Evolutionary conservation across 805 yeast genomes (phyloP).

Genomic region (Dipodascopsis tothii): DNA sequence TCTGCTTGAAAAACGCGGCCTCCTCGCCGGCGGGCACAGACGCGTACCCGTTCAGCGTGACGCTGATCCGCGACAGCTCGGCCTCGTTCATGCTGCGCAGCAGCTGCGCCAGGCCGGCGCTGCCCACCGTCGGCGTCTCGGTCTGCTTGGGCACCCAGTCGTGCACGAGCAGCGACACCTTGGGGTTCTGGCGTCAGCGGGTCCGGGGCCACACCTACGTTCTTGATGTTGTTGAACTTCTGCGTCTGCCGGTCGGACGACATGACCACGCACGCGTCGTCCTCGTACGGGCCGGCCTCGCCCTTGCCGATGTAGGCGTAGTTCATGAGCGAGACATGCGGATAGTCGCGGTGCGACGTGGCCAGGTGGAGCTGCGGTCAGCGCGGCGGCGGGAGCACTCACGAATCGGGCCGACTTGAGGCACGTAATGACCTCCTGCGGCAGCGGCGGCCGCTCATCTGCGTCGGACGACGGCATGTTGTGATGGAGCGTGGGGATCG

Average conservation of each 20-base stretch:
- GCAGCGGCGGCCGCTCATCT: conserved; percentile 5
- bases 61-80: conserved; percentile 72
- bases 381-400: neutral
- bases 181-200: conserved; percentile 44
- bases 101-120: conserved; percentile 46
- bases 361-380: conserved; percentile 61
- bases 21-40: conserved; percentile 46
- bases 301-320: conserved; percentile 53
- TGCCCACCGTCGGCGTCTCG: conserved; percentile 25
- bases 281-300: conserved; percentile 32
- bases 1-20: conserved; percentile 51
- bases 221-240: conserved; percentile 60
- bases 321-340: conserved; percentile 89
- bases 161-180: conserved; percentile 76
- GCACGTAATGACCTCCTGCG: conserved; percentile 15
- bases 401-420: conserved; percentile 20
- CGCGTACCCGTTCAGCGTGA: conserved; percentile 71
- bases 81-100: conserved; percentile 71
- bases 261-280: conserved; percentile 51
- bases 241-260: conserved; percentile 66
- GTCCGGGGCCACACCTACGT: conserved; percentile 8
- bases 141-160: conserved; percentile 66
- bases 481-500: too few species aligned
- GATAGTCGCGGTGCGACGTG: conserved; percentile 63
- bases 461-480: neutral